phyloP scores from a whole-genome alignment of 73 alveolate genomes.

The Paramecium tetraurelia region DNA sequence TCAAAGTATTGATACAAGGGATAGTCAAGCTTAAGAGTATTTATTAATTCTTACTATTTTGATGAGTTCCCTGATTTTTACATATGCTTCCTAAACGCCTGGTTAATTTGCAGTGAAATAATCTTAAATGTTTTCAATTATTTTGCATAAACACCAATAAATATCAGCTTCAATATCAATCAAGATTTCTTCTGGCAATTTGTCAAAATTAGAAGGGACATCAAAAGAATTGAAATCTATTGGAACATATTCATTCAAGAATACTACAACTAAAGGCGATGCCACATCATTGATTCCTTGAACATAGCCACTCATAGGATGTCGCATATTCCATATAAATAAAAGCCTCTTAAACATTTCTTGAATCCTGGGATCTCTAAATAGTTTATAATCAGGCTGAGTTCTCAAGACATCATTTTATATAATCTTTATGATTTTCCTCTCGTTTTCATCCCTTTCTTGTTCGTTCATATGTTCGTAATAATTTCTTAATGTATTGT shows the following conservation, averaged over 20 bases:
- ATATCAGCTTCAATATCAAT: constrained; percentile 57
- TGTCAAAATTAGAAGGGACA: constrained; percentile 55
- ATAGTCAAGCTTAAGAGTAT: background rate
- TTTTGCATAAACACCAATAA: constrained; percentile 63
- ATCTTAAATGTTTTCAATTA: constrained; percentile 52
- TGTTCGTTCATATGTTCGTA: constrained; percentile 62
- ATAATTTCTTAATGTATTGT: constrained; percentile 41
- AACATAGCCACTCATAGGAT: constrained; percentile 64
- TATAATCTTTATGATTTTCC: constrained; percentile 35
- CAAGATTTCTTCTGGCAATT: constrained; percentile 51
- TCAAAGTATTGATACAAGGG: constrained; percentile 21
- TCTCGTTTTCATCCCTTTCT: constrained; percentile 61
- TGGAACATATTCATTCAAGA: constrained; percentile 45
- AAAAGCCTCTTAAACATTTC: constrained; percentile 46
- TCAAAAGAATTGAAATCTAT: constrained; percentile 58
- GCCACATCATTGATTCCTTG: constrained; percentile 64
- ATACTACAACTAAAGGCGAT: constrained; percentile 54
- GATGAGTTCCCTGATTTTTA: constrained; percentile 30
- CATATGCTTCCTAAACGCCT: constrained; percentile 52
- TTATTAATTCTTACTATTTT: constrained; percentile 14
- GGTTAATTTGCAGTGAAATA: constrained; percentile 55
- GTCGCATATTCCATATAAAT: constrained; percentile 63
- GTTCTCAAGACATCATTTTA: constrained; percentile 55
- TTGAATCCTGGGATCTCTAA: constrained; percentile 53
- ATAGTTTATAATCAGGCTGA: constrained; percentile 54